Evolutionary conservation across 345 rosid species (phyloP), one percentile per base, ranked within the genome.

Genomic region (Clarkia xantiana): DNA sequence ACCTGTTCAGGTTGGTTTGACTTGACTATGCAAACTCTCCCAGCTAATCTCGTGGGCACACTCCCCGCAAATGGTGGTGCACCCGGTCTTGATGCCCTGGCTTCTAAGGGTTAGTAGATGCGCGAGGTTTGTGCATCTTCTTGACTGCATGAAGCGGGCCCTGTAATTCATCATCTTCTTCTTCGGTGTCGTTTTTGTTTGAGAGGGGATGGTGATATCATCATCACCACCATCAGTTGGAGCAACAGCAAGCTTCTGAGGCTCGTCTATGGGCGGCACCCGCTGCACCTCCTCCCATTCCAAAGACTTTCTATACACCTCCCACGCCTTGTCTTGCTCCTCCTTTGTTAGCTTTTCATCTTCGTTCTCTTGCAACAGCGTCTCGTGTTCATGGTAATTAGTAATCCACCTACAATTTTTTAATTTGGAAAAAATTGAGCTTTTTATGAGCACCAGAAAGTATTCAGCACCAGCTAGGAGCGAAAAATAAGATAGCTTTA

Each of bases 321-420:
- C 99, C 99, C 99, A 93, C 15, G 99, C 99, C 89, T 82, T 82
- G 68, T 93, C 99, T 67, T 93, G 86, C 64, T 93, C 99, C 75
- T 93, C 99, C 76, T 93, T 93, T 0, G 99, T 76, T 10, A 93
- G 80, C 64, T 75, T 93, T 67, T 93, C 99, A 44, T 87, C 97
- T 67, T 93, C 99, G 11, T 93, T 93, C 77, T 93, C 99, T 87
- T 87, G 95, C 71, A 93, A 60, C 59, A 87, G 86, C 9, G 95
- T 87, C 77, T 93, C 97, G 13, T 93, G 99, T 57, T 93, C 99
- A 55, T 93, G 99, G 71, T 80, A 82, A 71, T 76, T 77, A 40
- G 88, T 71, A 57, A 90, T 76, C 97, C 97, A 90, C 71, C 97
- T 90, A 62, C 40, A 43, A 42, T 49, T 49, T 23, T 13, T 18